These are phyloP conservation scores for Suhomyces bokatorum DNA, from an alignment of 1,139 yeast species.

Conservation along the genomic window DNA sequence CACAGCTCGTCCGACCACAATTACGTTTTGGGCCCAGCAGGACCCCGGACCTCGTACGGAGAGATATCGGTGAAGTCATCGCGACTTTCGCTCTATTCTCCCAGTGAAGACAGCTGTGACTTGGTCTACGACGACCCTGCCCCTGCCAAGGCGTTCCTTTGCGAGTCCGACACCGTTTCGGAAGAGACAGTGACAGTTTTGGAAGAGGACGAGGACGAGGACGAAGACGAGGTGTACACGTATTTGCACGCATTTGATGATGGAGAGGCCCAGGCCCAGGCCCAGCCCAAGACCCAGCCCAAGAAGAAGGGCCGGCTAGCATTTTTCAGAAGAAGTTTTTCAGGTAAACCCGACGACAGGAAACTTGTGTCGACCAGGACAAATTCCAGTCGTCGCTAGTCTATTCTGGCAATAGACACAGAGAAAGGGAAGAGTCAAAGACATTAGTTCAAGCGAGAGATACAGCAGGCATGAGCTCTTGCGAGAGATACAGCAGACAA, in stretches of 20 bases:
- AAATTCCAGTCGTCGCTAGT: neutral
- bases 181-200: slow-evolving; percentile 8
- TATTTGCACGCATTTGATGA: slow-evolving; percentile 19
- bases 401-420: slow-evolving; percentile 5
- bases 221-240: slow-evolving; percentile 18
- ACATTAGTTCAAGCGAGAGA: too few relatives aligned
- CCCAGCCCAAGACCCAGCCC: slow-evolving; percentile 1
- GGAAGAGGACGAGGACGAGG: slow-evolving; percentile 5
- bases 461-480: too few relatives aligned
- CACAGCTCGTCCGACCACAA: too few relatives aligned
- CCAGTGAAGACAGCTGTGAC: slow-evolving; percentile 8
- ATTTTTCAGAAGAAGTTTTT: slow-evolving; percentile 8
- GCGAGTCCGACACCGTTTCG: slow-evolving; percentile 5
- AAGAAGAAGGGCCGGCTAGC: slow-evolving; percentile 10
- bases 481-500: too few relatives aligned
- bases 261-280: slow-evolving; percentile 1
- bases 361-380: neutral
- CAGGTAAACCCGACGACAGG: neutral
- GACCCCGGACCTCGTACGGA: slow-evolving; percentile 6
- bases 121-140: slow-evolving; percentile 1
- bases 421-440: too few relatives aligned
- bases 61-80: slow-evolving; percentile 15
- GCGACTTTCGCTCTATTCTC: slow-evolving; percentile 13
- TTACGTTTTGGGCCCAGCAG: neutral
- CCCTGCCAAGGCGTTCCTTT: neutral